Percentiles rank a stretch among this genome's conserved stretches.
Conservation (phyloP, 257 asterid genomes). For the Penstemon barbatus region DNA sequence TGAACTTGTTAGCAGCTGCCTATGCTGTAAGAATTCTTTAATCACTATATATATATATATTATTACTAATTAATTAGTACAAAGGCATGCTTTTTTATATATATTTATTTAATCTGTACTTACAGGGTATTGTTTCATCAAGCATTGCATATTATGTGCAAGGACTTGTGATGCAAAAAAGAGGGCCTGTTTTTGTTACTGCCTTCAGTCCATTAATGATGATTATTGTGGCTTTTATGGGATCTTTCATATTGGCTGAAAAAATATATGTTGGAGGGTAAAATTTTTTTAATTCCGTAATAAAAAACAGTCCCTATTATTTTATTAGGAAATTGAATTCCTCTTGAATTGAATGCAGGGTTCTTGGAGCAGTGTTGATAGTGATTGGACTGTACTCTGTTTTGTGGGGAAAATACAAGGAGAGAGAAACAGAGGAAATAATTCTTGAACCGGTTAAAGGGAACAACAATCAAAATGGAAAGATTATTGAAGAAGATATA, state of each 20-base stretch:
- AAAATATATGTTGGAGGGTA: conserved; percentile 87
- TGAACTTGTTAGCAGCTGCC: conserved; percentile 89
- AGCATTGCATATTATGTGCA: conserved; percentile 91
- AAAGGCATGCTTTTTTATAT: too few species aligned
- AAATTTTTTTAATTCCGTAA: background rate
- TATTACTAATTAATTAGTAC: too few species aligned
- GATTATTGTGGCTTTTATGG: conserved; percentile 89
- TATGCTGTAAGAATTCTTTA: conserved; percentile 64
- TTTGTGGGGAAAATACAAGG: conserved; percentile 71
- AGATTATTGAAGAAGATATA: conserved; percentile 45
- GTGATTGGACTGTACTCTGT: conserved; percentile 64
- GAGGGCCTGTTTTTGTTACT: conserved; percentile 84
- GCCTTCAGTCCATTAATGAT: conserved; percentile 94
- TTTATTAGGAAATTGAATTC: background rate
- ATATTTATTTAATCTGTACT: too few species aligned
- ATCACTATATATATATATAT: background rate
- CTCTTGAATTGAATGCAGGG: conserved; percentile 31
- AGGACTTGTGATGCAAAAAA: conserved; percentile 77
- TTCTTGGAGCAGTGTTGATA: conserved; percentile 58
- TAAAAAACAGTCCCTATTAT: too few species aligned
- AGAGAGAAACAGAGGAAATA: conserved; percentile 41
- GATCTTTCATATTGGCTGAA: conserved; percentile 82
- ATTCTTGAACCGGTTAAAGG: conserved; percentile 56
- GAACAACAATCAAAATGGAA: conserved; percentile 24
- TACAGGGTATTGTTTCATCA: conserved; percentile 85